Base-by-base conservation (phyloP, 2,329 filamentous ascomycete genomes). In the Cercospora nicotianae region DNA sequence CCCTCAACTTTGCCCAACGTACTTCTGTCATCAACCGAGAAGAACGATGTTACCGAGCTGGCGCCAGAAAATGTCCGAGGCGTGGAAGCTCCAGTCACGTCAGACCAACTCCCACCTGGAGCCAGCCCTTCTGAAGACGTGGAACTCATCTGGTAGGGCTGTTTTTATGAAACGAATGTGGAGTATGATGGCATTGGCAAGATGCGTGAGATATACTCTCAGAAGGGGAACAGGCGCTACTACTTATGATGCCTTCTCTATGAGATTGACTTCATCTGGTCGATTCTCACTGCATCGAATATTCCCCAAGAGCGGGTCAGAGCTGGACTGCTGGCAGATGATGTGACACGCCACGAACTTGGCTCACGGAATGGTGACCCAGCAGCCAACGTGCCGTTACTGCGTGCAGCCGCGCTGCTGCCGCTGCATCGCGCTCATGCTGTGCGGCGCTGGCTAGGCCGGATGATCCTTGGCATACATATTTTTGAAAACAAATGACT, bases 401-500 rank as follows among this genome's bases (percentile, higher is more conserved):
- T 59, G 55, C 28, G 8, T 20, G 30, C 23, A 9, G 16, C 36
- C 31, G 31, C 3, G 31, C 31, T 33, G 31, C 31, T 33, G 33
- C 33, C 36, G 36, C 36, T 55, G 48, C 48, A 55, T 28, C 23
- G 30, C 31, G 16, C 55, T 59, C 31, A 59, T 36, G 55, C 55
- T 59, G 55, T 59, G 31, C 16, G 28, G 55, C 30, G 10, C 28
- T 23, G 28, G 55, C 55, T 36, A 36, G 28, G 5, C 31, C 31
- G n/a, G 18, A 59, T 18, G 18, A 31, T 36, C 55, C 55, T 59
- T 59, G 55, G 55, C 55, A 59, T 59, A 59, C 55, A 59, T 59
- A 59, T 59, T 59, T 55, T 36, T 36, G 55, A 36, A 23, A 59
- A 59, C 55, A 36, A 59, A 36, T 36, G 55, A 36, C 55, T 31